Evolutionary conservation across 768 basidiomycete species (phyloP), one percentile per base, ranked within the genome.

Genomic region (Agaricus blazei): DNA sequence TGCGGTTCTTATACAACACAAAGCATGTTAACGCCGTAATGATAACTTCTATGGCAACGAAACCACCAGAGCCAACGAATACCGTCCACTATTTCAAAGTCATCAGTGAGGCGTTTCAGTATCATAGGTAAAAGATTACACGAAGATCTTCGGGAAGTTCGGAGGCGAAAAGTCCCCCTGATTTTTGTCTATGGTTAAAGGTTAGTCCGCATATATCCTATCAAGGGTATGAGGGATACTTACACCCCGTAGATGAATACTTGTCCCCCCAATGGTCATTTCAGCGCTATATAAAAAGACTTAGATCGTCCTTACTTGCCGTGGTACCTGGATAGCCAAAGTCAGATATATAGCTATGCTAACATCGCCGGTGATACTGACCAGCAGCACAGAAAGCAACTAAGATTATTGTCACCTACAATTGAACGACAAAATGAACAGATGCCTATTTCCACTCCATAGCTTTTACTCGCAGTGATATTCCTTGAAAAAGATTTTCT

Each of bases 21-120:
- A 70, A 26, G 43, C 70, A 71, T 68, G 68, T 69, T 34, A 64
- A 63, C 3, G 60, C 62, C 1, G 70, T 67, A 34, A 70, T 70
- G 4, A 63, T 59, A 41, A 63, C 63, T 41, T 71, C 70, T 3
- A 71, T 59, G 15, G 68, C 40, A 9, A 65, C 65, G 0, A 65
- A 66, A 3, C 66, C 59, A 0, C 70, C 69, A 44, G 70, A 67
- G 6, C 67, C 69, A 26, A 70, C 58, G 56, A 68, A 71, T 4
- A 70, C 60, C 28, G 68, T 63, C 55, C 69, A 71, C 69, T 70
- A 43, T 40, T 19, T 6, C 44, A 23, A 9, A 26, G 4, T 27
- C 15, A 14, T 46, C 43, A 53, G 4, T 14, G 38, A 37, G 28
- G 3, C 9, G 9, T 9, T 31, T 4, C 6, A 19, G 4, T 27